Conservation (phyloP, 2,329 filamentous ascomycete genomes). For the Cladophialophora carrionii region DNA sequence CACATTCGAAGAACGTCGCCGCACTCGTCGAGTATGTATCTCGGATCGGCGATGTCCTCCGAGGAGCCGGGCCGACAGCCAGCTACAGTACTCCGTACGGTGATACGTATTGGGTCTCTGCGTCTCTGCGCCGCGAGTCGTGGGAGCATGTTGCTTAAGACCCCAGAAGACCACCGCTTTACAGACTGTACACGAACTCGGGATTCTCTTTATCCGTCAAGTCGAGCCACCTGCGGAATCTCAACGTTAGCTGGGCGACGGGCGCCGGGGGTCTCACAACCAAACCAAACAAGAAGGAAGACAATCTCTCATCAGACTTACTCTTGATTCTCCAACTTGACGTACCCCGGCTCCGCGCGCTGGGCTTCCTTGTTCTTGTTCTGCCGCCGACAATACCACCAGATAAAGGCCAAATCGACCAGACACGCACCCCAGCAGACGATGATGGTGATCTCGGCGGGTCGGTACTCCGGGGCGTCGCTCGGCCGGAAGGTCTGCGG, state of each 20-base stretch:
- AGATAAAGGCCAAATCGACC: conserved; percentile 63
- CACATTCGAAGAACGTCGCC: too few species aligned
- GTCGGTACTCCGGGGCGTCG: conserved; percentile 63
- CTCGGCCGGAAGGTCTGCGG: conserved; percentile 55
- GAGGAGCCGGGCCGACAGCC: too few species aligned
- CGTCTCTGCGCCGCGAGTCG: too few species aligned
- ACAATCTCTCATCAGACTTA: too few species aligned
- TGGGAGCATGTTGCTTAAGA: too few species aligned
- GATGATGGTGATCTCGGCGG: conserved; percentile 66
- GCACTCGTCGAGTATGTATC: too few species aligned
- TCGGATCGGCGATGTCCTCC: too few species aligned
- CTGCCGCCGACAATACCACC: conserved; percentile 62
- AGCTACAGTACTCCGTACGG: too few species aligned
- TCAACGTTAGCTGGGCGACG: not conserved
- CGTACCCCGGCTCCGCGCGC: conserved; percentile 59
- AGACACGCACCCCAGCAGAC: conserved; percentile 59
- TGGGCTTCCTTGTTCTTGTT: conserved; percentile 63
- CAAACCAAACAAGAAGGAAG: not conserved
- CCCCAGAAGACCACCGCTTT: conserved; percentile 36
- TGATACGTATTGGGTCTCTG: too few species aligned
- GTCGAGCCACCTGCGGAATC: conserved; percentile 53
- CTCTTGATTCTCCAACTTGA: conserved; percentile 68
- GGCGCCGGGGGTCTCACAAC: not conserved
- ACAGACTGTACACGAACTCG: conserved; percentile 65
- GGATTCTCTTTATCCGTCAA: conserved; percentile 68